Evolutionary conservation across 495 filamentous ascomycete genomes (phyloP).

Genomic region (Penicillium coprophilum): DNA sequence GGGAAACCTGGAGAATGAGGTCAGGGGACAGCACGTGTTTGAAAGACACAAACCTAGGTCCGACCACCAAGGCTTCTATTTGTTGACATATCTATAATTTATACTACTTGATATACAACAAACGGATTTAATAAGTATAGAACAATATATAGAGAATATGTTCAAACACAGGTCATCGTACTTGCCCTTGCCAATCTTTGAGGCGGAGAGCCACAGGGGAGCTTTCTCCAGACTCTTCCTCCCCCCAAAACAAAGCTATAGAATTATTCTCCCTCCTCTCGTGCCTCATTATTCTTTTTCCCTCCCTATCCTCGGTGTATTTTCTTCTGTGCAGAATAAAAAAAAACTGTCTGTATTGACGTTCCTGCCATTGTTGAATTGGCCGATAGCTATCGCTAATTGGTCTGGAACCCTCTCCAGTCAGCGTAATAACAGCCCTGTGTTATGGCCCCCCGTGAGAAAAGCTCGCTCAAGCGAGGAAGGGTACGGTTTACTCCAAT

Average conservation of each 20-base stretch:
- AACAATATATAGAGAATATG: not conserved
- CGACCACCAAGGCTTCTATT: not conserved
- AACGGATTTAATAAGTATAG: not conserved
- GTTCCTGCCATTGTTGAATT: not conserved
- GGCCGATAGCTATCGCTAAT: conserved; percentile 13
- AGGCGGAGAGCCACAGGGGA: conserved; percentile 10
- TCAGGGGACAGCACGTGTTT: conserved; percentile 21
- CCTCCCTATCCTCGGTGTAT: not conserved
- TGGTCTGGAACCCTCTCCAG: conserved; percentile 19
- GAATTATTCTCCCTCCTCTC: not conserved
- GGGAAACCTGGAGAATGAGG: conserved; percentile 11
- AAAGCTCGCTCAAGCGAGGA: conserved; percentile 55
- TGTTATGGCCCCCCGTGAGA: conserved; percentile 52
- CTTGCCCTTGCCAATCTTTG: not conserved
- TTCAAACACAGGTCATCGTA: not conserved
- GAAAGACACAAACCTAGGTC: conserved; percentile 18
- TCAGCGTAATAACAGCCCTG: conserved; percentile 12
- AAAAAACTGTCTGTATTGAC: not conserved
- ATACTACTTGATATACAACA: not conserved
- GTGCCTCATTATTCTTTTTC: not conserved
- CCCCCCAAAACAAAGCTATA: not conserved
- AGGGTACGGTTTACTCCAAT: conserved; percentile 34
- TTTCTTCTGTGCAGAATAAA: not conserved
- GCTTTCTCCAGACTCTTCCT: conserved; percentile 3
- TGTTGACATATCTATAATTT: not conserved